A percentile compares a stretch with the other conserved stretches of the same genome.
Conservation (phyloP, 1,139 yeast species). For the Eremothecium cymbalariae region DNA sequence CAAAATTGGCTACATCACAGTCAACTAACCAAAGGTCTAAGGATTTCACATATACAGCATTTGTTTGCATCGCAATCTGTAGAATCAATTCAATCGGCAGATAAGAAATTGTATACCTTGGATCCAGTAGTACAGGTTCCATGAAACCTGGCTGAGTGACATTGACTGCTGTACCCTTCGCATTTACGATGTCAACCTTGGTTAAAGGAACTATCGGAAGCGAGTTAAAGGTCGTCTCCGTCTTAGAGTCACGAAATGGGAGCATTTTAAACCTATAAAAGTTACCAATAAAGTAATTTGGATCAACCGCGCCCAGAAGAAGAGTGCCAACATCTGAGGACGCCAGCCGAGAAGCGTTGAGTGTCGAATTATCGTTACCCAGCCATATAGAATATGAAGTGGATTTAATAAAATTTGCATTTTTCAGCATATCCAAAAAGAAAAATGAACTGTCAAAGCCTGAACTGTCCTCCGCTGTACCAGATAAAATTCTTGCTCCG, state of each 20-base stretch:
- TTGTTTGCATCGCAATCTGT: conserved; percentile 63
- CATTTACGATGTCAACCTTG: conserved; percentile 41
- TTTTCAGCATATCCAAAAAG: conserved; percentile 36
- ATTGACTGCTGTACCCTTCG: conserved; percentile 36
- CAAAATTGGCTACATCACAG: conserved; percentile 44
- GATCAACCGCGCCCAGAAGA: conserved; percentile 54
- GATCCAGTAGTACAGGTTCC: conserved; percentile 55
- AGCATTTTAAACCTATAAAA: conserved; percentile 43
- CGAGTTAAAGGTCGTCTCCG: conserved; percentile 29
- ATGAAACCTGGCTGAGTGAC: conserved; percentile 32
- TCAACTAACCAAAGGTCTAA: conserved; percentile 56
- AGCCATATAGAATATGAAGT: conserved; percentile 53
- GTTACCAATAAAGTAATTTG: conserved; percentile 39
- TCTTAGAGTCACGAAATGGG: conserved; percentile 35
- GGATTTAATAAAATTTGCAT: conserved; percentile 35
- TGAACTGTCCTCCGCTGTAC: conserved; percentile 13
- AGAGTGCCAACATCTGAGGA: conserved; percentile 34
- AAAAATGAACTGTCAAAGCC: conserved; percentile 34
- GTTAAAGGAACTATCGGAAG: conserved; percentile 55
- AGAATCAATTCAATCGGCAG: conserved; percentile 55
- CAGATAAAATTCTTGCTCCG: conserved; percentile 33
- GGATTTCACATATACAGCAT: conserved; percentile 53
- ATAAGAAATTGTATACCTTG: conserved; percentile 45
- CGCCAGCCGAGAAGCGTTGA: neutral
- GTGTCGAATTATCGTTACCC: conserved; percentile 21